Percentiles rank a stretch among this genome's conserved stretches.
phyloP scores from a whole-genome alignment of 1,284 basidiomycete species.

The Macrocystidia cucumis region DNA sequence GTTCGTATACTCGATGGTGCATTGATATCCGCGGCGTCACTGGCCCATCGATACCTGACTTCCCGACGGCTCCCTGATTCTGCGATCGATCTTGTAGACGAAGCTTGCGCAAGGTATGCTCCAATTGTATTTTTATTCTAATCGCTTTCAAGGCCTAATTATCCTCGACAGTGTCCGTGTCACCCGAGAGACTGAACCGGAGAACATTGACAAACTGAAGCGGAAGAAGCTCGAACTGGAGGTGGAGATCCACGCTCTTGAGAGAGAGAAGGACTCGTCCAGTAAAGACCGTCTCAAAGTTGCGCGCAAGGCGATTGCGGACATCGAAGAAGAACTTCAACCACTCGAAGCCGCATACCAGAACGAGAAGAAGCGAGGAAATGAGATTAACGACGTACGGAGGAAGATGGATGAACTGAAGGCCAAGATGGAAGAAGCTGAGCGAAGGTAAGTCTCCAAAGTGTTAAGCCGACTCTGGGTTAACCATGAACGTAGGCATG shows the following conservation, averaged over 20 bases:
- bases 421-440: slow-evolving; percentile 92
- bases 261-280: slow-evolving; percentile 87
- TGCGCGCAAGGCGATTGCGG: slow-evolving; percentile 77
- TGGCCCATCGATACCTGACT: slow-evolving; percentile 93
- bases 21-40: slow-evolving; percentile 84
- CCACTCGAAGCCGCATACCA: slow-evolving; percentile 89
- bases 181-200: slow-evolving; percentile 90
- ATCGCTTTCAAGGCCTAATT: slow-evolving; percentile 10
- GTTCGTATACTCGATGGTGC: slow-evolving; percentile 89
- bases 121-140: not conserved
- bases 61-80: slow-evolving; percentile 82
- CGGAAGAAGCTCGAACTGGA: slow-evolving; percentile 89
- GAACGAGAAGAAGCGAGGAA: slow-evolving; percentile 81
- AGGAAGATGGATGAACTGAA: slow-evolving; percentile 88
- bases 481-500: slow-evolving; percentile 39
- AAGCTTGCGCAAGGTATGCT: slow-evolving; percentile 79
- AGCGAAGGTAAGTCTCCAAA: slow-evolving; percentile 58
- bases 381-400: slow-evolving; percentile 79
- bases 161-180: slow-evolving; percentile 66
- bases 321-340: slow-evolving; percentile 85
- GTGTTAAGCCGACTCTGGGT: slow-evolving; percentile 7
- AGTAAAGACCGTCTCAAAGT: slow-evolving; percentile 83
- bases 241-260: slow-evolving; percentile 93
- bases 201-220: slow-evolving; percentile 93
- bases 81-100: slow-evolving; percentile 91